phyloP scores from a whole-genome alignment of 1,284 basidiomycete genomes.

The Trametes versicolor region DNA sequence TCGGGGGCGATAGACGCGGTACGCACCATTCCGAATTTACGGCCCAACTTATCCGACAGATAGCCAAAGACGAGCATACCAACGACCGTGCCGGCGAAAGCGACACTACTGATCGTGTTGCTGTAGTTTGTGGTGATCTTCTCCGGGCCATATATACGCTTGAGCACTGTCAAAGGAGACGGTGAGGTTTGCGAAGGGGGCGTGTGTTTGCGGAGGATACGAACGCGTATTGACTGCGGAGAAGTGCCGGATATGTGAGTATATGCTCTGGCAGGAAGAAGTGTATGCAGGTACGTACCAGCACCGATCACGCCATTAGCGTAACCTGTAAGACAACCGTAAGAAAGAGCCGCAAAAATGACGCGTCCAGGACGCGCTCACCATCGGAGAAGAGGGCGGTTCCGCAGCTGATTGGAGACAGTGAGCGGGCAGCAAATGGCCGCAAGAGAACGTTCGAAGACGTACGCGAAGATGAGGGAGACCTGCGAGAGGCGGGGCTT shows the following conservation, averaged over 20 bases:
- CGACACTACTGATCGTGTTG: conserved; percentile 70
- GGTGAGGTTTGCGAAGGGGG: not conserved
- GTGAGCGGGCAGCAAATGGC: not conserved
- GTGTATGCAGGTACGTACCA: conserved; percentile 55
- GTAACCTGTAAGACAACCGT: conserved; percentile 62
- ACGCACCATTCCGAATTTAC: conserved; percentile 88
- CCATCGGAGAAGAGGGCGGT: conserved; percentile 91
- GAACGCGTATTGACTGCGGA: conserved; percentile 69
- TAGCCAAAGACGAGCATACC: conserved; percentile 84
- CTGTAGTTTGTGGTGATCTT: conserved; percentile 63
- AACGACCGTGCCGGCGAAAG: conserved; percentile 87
- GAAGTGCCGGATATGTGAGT: conserved; percentile 1
- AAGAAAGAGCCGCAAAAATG: conserved; percentile 9
- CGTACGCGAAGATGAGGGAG: conserved; percentile 83
- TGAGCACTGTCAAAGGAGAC: conserved; percentile 59
- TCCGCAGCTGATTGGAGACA: conserved; percentile 64
- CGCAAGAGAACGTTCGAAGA: conserved; percentile 26
- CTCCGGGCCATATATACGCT: conserved; percentile 67
- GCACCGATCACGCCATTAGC: conserved; percentile 82
- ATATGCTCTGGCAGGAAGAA: not conserved
- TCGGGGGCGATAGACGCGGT: conserved; percentile 14
- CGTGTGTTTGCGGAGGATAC: not conserved
- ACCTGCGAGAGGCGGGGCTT: conserved; percentile 56
- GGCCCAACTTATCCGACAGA: conserved; percentile 86
- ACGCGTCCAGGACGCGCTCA: conserved; percentile 42